Percentiles rank a stretch among this genome's conserved stretches.
phyloP scores from a whole-genome alignment of 495 filamentous ascomycete genomes.

The Podospora bellae-mahoneyi region DNA sequence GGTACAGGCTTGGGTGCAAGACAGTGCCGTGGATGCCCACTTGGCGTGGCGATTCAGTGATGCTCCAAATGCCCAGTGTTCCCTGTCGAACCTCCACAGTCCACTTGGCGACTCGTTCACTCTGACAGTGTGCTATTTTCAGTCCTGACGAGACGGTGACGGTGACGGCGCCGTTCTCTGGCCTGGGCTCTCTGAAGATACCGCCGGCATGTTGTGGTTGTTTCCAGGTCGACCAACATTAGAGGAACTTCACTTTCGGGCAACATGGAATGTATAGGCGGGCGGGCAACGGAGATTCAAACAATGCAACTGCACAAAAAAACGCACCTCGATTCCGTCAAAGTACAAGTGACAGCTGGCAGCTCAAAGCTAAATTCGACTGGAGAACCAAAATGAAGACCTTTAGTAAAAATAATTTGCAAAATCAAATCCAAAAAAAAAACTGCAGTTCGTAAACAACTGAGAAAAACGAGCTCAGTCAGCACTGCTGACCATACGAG shows the following conservation, averaged over 20 bases:
- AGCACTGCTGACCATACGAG: not conserved
- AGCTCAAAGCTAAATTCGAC: not conserved
- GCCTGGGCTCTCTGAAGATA: not conserved
- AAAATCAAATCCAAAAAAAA: not conserved
- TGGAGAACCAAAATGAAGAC: not conserved
- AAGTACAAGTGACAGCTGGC: not conserved
- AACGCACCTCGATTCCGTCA: not conserved
- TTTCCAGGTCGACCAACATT: not conserved
- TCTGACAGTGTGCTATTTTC: not conserved
- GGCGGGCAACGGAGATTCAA: not conserved
- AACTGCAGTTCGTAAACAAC: too few relatives aligned
- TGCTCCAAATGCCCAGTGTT: not conserved
- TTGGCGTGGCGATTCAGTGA: conserved; percentile 4
- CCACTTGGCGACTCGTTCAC: not conserved
- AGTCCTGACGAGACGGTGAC: not conserved
- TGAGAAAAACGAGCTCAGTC: not conserved
- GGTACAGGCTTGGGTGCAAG: not conserved
- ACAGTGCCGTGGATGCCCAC: conserved; percentile 1
- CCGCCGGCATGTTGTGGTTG: not conserved
- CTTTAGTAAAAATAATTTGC: not conserved
- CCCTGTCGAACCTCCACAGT: not conserved
- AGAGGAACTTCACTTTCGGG: not conserved
- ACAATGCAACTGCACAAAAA: not conserved
- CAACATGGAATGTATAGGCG: not conserved
- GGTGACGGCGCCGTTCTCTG: not conserved